Conservation (phyloP, 2,329 filamentous ascomycete genomes). For the Ophiocordyceps camponoti-leonardi region DNA sequence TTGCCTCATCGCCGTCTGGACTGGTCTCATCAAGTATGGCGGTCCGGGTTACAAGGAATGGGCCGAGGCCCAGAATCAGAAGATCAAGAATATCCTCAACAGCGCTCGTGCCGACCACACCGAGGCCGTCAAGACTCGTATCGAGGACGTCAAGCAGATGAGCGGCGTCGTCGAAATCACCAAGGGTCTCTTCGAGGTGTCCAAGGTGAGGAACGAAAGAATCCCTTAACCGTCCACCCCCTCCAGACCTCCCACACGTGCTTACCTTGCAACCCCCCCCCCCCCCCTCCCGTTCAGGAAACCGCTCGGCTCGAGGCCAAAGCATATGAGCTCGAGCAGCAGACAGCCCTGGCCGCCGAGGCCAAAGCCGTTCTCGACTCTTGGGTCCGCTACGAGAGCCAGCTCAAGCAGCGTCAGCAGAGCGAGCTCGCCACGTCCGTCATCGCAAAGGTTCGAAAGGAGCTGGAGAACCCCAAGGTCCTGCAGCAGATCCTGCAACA, state of each 20-base stretch:
- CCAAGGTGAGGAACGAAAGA: constrained; percentile 53
- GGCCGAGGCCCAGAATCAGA: constrained; percentile 75
- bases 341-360: constrained; percentile 78
- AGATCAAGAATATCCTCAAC: constrained; percentile 92
- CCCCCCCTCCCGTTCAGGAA: constrained; percentile 43
- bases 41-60: constrained; percentile 86
- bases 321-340: constrained; percentile 95
- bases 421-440: constrained; percentile 81
- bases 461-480: constrained; percentile 93
- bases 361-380: constrained; percentile 93
- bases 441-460: constrained; percentile 97
- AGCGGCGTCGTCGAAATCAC: constrained; percentile 88
- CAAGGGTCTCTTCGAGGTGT: constrained; percentile 93
- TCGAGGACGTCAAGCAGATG: constrained; percentile 89
- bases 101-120: constrained; percentile 88
- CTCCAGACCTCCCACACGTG: too few relatives aligned
- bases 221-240: background rate
- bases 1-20: constrained; percentile 86
- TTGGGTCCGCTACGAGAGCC: constrained; percentile 95
- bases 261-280: background rate
- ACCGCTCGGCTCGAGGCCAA: constrained; percentile 90
- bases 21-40: constrained; percentile 78
- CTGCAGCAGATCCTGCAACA: constrained; percentile 97
- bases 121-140: constrained; percentile 83
- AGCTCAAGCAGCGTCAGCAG: constrained; percentile 98